Evolutionary conservation across 768 basidiomycete genomes (phyloP).

Genomic region (Tephrocybe rancida): DNA sequence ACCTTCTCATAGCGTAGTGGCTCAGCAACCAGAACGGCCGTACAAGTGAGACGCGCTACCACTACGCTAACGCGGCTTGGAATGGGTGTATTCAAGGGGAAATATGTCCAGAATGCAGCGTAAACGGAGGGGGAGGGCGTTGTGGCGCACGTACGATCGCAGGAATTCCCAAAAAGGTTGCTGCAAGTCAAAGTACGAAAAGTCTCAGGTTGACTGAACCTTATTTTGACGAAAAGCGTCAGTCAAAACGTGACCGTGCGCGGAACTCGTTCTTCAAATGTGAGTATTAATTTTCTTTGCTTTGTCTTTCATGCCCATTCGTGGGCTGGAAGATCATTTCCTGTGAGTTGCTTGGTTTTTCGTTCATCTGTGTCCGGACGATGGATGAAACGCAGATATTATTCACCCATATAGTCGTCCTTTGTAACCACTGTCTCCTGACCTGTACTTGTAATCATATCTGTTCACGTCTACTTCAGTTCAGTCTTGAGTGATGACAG

Average conservation of each 20-base stretch:
- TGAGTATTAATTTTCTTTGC: background rate
- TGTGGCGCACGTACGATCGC: too few species aligned
- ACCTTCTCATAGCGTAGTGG: conserved; percentile 1
- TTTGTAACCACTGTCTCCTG: too few species aligned
- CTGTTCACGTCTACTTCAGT: too few species aligned
- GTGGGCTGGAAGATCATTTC: background rate
- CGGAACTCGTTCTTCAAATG: background rate
- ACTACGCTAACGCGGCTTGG: conserved; percentile 5
- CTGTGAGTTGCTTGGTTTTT: background rate
- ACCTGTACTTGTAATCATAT: too few species aligned
- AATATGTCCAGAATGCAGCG: background rate
- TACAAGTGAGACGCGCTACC: conserved; percentile 8
- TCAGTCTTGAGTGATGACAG: too few species aligned
- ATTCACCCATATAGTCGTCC: too few species aligned
- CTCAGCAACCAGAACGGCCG: too few species aligned
- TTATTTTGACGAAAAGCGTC: background rate
- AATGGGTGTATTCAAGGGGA: background rate
- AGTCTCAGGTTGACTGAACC: too few species aligned
- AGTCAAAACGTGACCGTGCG: conserved; percentile 4
- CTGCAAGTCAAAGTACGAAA: too few species aligned
- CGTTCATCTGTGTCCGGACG: too few species aligned
- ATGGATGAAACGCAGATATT: too few species aligned
- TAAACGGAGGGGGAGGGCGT: background rate
- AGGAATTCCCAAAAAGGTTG: too few species aligned
- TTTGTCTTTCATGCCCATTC: background rate